Conservation (phyloP, 257 asterid genomes). For the Solanum appendiculatum region DNA sequence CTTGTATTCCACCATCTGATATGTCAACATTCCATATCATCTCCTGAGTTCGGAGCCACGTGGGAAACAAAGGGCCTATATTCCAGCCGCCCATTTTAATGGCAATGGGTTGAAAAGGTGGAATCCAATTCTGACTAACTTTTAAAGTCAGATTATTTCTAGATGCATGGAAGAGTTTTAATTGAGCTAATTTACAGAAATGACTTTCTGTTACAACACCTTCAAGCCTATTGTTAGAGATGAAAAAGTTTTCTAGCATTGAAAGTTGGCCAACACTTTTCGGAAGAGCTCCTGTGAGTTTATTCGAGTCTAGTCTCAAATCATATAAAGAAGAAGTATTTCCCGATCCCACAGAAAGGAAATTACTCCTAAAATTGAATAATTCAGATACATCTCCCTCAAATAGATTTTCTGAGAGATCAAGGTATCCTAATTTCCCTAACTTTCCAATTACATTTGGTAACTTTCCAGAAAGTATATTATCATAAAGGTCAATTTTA, state of each 20-base stretch:
- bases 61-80: neutral
- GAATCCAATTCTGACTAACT: neutral
- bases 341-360: neutral
- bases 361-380: slow-evolving; percentile 7
- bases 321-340: neutral
- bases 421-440: neutral
- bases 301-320: neutral
- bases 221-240: slow-evolving; percentile 6
- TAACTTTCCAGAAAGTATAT: slow-evolving; percentile 14
- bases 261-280: slow-evolving; percentile 9
- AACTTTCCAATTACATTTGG: slow-evolving; percentile 10
- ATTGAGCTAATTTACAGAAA: slow-evolving; percentile 15
- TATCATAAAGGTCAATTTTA: neutral
- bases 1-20: neutral
- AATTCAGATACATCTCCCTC: slow-evolving; percentile 13
- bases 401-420: neutral
- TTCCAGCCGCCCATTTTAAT: neutral
- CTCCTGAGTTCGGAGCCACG: neutral
- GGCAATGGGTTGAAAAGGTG: neutral
- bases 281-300: neutral
- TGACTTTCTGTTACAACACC: slow-evolving; percentile 21
- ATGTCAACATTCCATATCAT: neutral
- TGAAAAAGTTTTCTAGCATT: neutral
- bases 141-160: slow-evolving; percentile 6
- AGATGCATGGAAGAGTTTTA: neutral